Conservation (phyloP, 2,329 filamentous ascomycete genomes). For the Botryosphaeria dothidea region DNA sequence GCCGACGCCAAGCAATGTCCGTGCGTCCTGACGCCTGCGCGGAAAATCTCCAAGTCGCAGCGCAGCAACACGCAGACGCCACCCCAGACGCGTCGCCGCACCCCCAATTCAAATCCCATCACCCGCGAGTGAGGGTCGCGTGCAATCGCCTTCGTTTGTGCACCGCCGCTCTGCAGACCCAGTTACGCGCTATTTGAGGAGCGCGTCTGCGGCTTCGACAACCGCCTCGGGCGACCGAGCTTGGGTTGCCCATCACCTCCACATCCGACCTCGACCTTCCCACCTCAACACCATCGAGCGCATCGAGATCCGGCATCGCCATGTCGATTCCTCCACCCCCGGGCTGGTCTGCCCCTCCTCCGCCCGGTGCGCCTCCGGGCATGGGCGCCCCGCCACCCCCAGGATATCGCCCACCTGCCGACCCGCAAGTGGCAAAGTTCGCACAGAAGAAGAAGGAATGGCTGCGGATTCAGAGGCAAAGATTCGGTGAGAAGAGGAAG, state of each 20-base stretch:
- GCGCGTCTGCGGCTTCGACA: conserved; percentile 7
- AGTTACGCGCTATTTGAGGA: not conserved
- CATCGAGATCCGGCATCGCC: not conserved
- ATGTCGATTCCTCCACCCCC: conserved; percentile 66
- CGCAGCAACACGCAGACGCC: conserved; percentile 13
- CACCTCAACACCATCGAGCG: not conserved
- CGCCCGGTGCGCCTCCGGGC: conserved; percentile 53
- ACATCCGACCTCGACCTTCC: not conserved
- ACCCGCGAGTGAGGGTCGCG: conserved; percentile 17
- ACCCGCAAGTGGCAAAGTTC: conserved; percentile 89
- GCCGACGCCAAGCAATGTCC: not conserved
- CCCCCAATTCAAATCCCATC: conserved; percentile 15
- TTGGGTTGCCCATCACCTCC: conserved; percentile 13
- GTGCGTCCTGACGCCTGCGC: not conserved
- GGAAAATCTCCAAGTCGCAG: conserved; percentile 16
- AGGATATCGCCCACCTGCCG: conserved; percentile 75
- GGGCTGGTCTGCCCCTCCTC: conserved; percentile 57
- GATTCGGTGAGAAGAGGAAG: conserved; percentile 96
- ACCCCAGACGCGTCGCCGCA: conserved; percentile 16
- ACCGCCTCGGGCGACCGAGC: conserved; percentile 20
- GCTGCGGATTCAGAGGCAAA: conserved; percentile 85
- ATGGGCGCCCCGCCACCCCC: conserved; percentile 72
- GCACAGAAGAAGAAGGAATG: conserved; percentile 99
- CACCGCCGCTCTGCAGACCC: not conserved
- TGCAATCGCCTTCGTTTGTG: not conserved